Evolutionary conservation across 1,284 basidiomycete genomes (phyloP), one percentile per base, ranked within the genome.

Genomic region (Schizophyllum commune): DNA sequence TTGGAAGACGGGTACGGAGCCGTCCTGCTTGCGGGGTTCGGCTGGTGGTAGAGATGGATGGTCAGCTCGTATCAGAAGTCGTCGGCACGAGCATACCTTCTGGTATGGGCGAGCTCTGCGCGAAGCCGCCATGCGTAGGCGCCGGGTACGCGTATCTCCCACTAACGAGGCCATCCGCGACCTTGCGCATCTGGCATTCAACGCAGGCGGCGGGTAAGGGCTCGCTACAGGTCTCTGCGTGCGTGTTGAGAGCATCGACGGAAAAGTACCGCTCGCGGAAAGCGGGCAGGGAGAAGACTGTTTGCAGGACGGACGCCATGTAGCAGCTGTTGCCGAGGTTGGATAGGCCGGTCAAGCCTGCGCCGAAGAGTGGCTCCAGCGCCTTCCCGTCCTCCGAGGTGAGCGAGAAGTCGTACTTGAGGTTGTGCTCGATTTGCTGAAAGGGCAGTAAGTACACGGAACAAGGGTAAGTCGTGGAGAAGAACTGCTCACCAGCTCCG

Each of bases 241-340:
- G 94, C 2, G 75, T 60, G 66, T 21, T 65, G 32, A 20, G 66
- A 51, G 74, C 72, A 17, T 83, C 79, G 0, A 79, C 75, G 9
- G 81, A 77, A 58, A 77, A 74, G 76, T 96, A 99, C 11, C 92
- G 85, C 8, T 78, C 71, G 65, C 87, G 85, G 80, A 98, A 98
- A 0, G 83, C 70, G 0, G 89, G 82, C 2, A 98, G 80, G 0
- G 94, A 80, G 75, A 98, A 98, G 0, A 98, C 69, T 0, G 86
- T 84, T 76, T 99, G 96, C 0, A 98, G 74, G 19, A 95, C 89
- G 0, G 96, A 98, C 0, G 95, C 93, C 86, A 99, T 94, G 77
- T 99, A 99, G 73, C 97, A 99, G 74, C 94, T 94, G 75, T 98
- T 99, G 1, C 96, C 97, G 1, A 99, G 83, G 72, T 99, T 99